These are phyloP conservation scores for Yamadazyma olivae DNA, from an alignment of 805 yeast species.

Conservation along the genomic window DNA sequence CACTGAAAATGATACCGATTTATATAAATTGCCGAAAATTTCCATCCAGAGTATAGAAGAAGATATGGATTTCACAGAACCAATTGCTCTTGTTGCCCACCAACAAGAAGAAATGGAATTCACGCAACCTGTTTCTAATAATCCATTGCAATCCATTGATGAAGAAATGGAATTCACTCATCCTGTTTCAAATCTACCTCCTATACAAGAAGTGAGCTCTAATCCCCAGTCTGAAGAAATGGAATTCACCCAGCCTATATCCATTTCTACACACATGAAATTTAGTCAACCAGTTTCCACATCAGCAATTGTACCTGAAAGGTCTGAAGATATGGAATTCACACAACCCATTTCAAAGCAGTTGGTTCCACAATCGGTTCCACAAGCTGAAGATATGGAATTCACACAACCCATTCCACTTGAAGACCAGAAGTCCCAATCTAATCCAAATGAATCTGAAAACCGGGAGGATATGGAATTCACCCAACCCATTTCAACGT, in stretches of 20 bases:
- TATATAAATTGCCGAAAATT: constrained; percentile 1
- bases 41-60: constrained; percentile 6
- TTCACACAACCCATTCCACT: constrained; percentile 17
- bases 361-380: background rate
- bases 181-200: constrained; percentile 3
- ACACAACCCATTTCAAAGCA: constrained; percentile 7
- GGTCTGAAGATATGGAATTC: constrained; percentile 11
- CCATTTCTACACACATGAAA: background rate
- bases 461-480: constrained; percentile 11
- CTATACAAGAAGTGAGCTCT: background rate
- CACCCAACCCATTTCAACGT: constrained; percentile 6
- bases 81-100: background rate
- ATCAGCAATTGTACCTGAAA: no score
- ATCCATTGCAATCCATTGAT: background rate
- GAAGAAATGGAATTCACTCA: constrained; percentile 12
- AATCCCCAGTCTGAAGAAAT: background rate
- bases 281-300: background rate
- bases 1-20: background rate
- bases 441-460: no score
- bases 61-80: constrained; percentile 19
- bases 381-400: constrained; percentile 18
- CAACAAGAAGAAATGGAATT: constrained; percentile 11
- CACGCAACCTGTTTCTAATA: constrained; percentile 5
- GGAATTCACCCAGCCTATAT: constrained; percentile 15
- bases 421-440: no score